A percentile compares a stretch with the other conserved stretches of the same genome.
Conservation (phyloP, 371 early-diverging fungal species). For the Rhizomucor pusillus region DNA sequence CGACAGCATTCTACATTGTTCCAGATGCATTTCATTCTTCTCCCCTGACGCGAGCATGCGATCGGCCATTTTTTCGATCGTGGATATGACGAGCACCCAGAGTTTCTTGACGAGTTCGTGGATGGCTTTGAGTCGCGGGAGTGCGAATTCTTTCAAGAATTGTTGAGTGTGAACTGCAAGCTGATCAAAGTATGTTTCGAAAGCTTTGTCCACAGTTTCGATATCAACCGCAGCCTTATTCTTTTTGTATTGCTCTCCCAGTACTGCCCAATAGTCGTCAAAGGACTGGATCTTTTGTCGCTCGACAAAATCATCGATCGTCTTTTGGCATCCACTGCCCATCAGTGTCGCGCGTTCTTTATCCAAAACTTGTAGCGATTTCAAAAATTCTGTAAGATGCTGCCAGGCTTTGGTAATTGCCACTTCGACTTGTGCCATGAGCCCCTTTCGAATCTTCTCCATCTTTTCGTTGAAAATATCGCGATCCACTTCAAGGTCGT, state of each 20-base stretch:
- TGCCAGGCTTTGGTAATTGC: constrained; percentile 31
- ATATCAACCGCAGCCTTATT: constrained; percentile 15
- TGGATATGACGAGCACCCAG: constrained; percentile 31
- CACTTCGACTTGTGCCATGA: constrained; percentile 28
- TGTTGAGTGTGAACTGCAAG: constrained; percentile 11
- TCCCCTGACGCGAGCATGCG: constrained; percentile 20
- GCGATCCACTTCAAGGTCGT: constrained; percentile 68
- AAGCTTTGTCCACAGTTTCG: constrained; percentile 52
- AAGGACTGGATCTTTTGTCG: constrained; percentile 22
- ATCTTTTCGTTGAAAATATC: constrained; percentile 62
- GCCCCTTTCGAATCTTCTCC: constrained; percentile 27
- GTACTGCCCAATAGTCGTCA: constrained; percentile 22
- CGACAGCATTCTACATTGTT: constrained; percentile 12
- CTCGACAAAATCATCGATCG: constrained; percentile 18
- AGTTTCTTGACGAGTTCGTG: constrained; percentile 18
- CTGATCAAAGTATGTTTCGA: constrained; percentile 49
- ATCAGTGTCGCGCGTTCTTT: constrained; percentile 21
- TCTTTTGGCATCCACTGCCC: constrained; percentile 23
- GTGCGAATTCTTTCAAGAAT: constrained; percentile 26
- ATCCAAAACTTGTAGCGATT: constrained; percentile 22
- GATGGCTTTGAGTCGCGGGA: constrained; percentile 22
- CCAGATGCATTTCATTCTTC: constrained; percentile 7
- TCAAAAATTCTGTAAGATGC: constrained; percentile 41
- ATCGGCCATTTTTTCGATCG: constrained; percentile 35
- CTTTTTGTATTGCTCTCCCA: not conserved